Evolutionary conservation across 2,329 filamentous ascomycete genomes (phyloP).

Genomic region (Podosphaera fusca): DNA sequence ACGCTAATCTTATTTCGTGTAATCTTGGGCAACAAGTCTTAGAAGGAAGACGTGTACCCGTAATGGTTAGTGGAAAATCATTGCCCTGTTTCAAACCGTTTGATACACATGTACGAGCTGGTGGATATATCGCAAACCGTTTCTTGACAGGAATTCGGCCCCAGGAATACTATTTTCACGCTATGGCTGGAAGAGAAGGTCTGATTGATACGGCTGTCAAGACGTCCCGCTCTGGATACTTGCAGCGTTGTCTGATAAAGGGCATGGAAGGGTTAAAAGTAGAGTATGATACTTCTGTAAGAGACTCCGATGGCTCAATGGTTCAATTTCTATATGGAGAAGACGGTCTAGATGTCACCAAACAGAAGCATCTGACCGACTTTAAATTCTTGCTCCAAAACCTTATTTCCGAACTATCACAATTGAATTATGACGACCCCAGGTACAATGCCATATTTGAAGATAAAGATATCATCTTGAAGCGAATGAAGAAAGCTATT

Average conservation of each 20-base stretch:
- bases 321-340: constrained; percentile 94
- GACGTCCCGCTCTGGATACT: constrained; percentile 85
- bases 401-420: constrained; percentile 53
- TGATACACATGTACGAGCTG: constrained; percentile 70
- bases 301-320: constrained; percentile 79
- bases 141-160: constrained; percentile 96
- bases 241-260: constrained; percentile 94
- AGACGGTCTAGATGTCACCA: constrained; percentile 82
- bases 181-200: constrained; percentile 96
- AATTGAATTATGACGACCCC: constrained; percentile 42
- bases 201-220: constrained; percentile 98
- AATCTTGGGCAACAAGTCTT: constrained; percentile 92
- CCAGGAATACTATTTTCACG: constrained; percentile 98
- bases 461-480: constrained; percentile 34
- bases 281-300: constrained; percentile 80
- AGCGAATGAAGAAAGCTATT: constrained; percentile 53
- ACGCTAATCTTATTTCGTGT: constrained; percentile 92
- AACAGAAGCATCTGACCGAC: constrained; percentile 74
- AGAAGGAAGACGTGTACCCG: constrained; percentile 78
- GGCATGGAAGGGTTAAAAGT: constrained; percentile 90
- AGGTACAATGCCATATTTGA: constrained; percentile 39
- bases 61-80: constrained; percentile 96
- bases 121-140: constrained; percentile 81
- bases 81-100: constrained; percentile 83
- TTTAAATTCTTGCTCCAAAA: constrained; percentile 84